These are phyloP conservation scores for Cryptococcus hybrid DNA, from an alignment of 1,284 basidiomycete genomes.

Conservation along the genomic window DNA sequence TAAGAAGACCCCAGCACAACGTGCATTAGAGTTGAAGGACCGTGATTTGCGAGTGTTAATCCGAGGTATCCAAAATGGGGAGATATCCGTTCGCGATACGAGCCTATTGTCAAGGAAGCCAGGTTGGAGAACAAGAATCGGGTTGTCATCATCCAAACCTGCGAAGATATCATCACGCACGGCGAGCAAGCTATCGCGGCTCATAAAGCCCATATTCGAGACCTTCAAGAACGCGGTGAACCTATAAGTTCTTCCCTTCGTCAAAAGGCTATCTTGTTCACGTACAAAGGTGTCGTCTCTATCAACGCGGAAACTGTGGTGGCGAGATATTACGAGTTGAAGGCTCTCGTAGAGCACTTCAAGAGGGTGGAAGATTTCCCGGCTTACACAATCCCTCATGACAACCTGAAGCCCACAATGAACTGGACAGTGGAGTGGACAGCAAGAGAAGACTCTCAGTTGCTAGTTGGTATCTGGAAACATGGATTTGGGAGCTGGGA, in stretches of 20 bases:
- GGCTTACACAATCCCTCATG: constrained; percentile 82
- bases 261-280: constrained; percentile 85
- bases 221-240: constrained; percentile 76
- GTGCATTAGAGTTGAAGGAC: constrained; percentile 94
- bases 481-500: constrained; percentile 99
- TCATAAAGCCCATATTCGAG: constrained; percentile 75
- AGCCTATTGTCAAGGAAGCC: constrained; percentile 88
- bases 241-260: constrained; percentile 55
- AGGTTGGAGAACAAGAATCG: constrained; percentile 94
- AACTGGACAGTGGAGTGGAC: constrained; percentile 97
- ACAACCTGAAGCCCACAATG: constrained; percentile 87
- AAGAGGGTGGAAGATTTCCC: constrained; percentile 65
- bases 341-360: constrained; percentile 81
- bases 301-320: constrained; percentile 98
- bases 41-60: constrained; percentile 95
- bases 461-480: constrained; percentile 87
- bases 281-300: constrained; percentile 82
- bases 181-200: constrained; percentile 82
- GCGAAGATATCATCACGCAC: constrained; percentile 87
- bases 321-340: constrained; percentile 84
- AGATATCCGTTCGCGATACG: constrained; percentile 91
- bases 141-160: constrained; percentile 83
- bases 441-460: constrained; percentile 87
- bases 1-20: constrained; percentile 69
- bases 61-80: constrained; percentile 96